Base-by-base conservation (phyloP, 2,329 filamentous ascomycete species). In the Eurotiales sp. region DNA sequence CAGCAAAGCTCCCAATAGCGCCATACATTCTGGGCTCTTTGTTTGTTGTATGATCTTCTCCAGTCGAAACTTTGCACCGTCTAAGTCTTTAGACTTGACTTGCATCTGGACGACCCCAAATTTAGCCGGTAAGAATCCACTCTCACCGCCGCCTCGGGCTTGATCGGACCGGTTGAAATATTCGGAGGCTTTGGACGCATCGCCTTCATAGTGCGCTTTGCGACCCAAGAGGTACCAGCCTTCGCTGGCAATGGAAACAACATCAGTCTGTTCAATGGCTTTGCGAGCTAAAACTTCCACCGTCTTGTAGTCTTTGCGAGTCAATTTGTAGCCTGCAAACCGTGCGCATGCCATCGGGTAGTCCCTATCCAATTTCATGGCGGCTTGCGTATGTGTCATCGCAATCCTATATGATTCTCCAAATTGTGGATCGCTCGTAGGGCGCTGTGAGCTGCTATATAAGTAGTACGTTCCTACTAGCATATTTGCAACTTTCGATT, bases 221-320 rank as follows among this genome's bases (percentile, higher is more conserved):
- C 91, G 81, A 23, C 90, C 93, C 36, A 97, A 81, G 8, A 97
- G 74, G 70, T 96, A 99, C 91, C 92, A 97, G 30, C 93, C 95
- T 66, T 99, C 95, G 71, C 92, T 96, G 21, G 92, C 92, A 67
- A 97, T 90, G 3, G 91, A 89, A 67, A 96, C 96, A 60, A 97
- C 89, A 65, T 99, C 93, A 2, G 93, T 97, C 62, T 89, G 86
- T 64, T 96, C 90, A 56, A 99, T 96, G 6, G 93, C 91, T 68
- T 93, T 93, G 66, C 91, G 87, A 7, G 92, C 89, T 15, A 99
- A 78, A 17, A 85, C 84, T 59, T 97, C 90, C 8, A 93, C 90
- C 54, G 90, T 90, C 21, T 82, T 73, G 70, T 90, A 86, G 8
- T 84, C 83, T 66, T 90, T 95, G 62, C 88, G 82, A 2, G 90